These are phyloP conservation scores for Pestalotiopsis fici DNA, from an alignment of 2,329 filamentous ascomycete genomes.

Conservation along the genomic window DNA sequence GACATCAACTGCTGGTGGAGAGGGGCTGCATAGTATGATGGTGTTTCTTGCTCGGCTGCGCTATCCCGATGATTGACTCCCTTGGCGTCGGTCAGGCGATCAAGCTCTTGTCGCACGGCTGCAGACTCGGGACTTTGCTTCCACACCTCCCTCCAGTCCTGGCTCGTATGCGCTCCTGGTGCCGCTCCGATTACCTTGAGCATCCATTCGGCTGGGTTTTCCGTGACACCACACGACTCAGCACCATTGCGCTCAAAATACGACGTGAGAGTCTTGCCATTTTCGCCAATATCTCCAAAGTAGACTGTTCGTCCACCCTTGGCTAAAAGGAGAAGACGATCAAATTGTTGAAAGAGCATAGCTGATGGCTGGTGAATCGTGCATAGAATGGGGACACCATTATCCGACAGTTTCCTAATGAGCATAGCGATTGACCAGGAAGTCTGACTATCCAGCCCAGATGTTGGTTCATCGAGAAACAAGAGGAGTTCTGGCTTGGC, in stretches of 20 bases:
- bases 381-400: slow-evolving; percentile 40
- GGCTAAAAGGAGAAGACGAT: slow-evolving; percentile 54
- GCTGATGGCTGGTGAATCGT: slow-evolving; percentile 46
- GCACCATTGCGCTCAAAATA: slow-evolving; percentile 64
- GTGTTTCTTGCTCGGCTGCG: slow-evolving; percentile 49
- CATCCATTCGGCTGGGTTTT: slow-evolving; percentile 69
- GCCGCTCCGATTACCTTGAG: slow-evolving; percentile 40
- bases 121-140: slow-evolving; percentile 37
- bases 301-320: slow-evolving; percentile 58
- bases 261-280: slow-evolving; percentile 45
- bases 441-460: slow-evolving; percentile 72
- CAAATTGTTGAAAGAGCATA: slow-evolving; percentile 44
- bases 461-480: slow-evolving; percentile 76
- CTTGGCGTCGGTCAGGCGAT: not conserved
- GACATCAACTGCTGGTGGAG: slow-evolving; percentile 68
- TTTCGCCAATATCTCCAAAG: slow-evolving; percentile 53
- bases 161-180: slow-evolving; percentile 51
- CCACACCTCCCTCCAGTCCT: slow-evolving; percentile 67
- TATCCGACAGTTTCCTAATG: slow-evolving; percentile 60
- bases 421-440: slow-evolving; percentile 72
- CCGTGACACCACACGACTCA: slow-evolving; percentile 47
- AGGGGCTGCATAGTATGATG: slow-evolving; percentile 68
- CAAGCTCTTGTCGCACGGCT: slow-evolving; percentile 56
- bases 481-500: slow-evolving; percentile 71
- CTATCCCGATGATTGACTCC: not conserved